A percentile compares a stretch with the other conserved stretches of the same genome.
Conservation (phyloP, 768 basidiomycete species). For the Mycena filopes region DNA sequence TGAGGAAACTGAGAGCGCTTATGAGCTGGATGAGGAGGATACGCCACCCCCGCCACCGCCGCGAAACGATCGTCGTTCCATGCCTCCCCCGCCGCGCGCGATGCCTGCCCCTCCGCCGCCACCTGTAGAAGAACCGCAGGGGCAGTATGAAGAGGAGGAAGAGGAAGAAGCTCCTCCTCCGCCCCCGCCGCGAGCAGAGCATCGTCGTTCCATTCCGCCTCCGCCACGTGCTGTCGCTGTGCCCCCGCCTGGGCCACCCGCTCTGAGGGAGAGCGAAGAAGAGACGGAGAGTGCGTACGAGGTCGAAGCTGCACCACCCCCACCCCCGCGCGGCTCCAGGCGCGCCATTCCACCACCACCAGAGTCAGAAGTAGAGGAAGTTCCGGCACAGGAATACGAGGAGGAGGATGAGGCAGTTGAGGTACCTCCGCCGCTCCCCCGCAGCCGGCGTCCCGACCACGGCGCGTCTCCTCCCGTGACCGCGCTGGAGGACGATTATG, state of each 20-base stretch:
- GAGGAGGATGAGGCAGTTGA: conserved; percentile 34
- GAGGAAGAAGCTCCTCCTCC: conserved; percentile 23
- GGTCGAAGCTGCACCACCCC: conserved; percentile 33
- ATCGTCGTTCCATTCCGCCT: conserved; percentile 30
- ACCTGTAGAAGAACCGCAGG: conserved; percentile 22
- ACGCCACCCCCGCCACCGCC: conserved; percentile 30
- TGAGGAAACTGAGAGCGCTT: conserved; percentile 20
- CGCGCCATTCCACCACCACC: conserved; percentile 27
- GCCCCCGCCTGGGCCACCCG: conserved; percentile 14
- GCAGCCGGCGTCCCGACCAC: conserved; percentile 6
- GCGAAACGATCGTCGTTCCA: conserved; percentile 12
- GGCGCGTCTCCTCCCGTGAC: conserved; percentile 5
- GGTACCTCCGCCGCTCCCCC: conserved; percentile 26
- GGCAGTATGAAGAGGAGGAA: conserved; percentile 21
- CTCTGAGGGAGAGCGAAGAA: conserved; percentile 21
- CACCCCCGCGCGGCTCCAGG: conserved; percentile 21
- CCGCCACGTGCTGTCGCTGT: conserved; percentile 29
- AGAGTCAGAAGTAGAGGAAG: conserved; percentile 27
- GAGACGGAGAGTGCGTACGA: conserved; percentile 30
- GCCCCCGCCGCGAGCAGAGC: conserved; percentile 9
- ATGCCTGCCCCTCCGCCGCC: conserved; percentile 23
- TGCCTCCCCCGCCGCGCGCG: conserved; percentile 18
- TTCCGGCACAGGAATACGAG: conserved; percentile 25
- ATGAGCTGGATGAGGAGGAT: conserved; percentile 33
- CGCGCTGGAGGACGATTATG: conserved; percentile 26